A percentile compares a stretch with the other conserved stretches of the same genome.
Conservation (phyloP, 768 basidiomycete species). For the Lentinula lateritia region DNA sequence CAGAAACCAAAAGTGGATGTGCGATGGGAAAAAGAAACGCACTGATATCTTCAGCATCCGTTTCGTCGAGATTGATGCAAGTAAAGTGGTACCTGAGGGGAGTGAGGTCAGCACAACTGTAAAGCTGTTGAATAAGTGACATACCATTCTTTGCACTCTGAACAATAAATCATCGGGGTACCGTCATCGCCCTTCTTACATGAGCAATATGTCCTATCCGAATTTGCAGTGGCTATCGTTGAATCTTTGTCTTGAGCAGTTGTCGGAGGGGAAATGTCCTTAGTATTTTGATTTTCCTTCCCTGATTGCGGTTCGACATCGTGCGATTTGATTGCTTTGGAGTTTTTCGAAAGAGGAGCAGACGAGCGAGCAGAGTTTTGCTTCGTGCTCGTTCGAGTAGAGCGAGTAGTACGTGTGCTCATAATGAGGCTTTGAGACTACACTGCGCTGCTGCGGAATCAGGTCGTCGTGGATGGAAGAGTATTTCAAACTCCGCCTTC, state of each 20-base stretch:
- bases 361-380: background rate
- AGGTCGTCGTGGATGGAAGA: background rate
- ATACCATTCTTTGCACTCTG: slow-evolving; percentile 68
- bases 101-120: slow-evolving; percentile 6
- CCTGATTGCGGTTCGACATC: slow-evolving; percentile 15
- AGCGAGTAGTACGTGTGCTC: slow-evolving; percentile 8
- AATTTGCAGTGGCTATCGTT: background rate
- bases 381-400: background rate
- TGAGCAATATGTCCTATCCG: slow-evolving; percentile 42
- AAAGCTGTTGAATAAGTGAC: slow-evolving; percentile 15
- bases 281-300: slow-evolving; percentile 21
- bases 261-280: slow-evolving; percentile 12
- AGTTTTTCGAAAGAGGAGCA: background rate
- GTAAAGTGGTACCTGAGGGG: slow-evolving; percentile 71
- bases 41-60: slow-evolving; percentile 77
- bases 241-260: slow-evolving; percentile 13
- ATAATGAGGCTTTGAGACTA: background rate
- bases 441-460: background rate
- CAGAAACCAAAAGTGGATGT: background rate
- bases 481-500: slow-evolving; percentile 1
- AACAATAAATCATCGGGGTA: slow-evolving; percentile 75
- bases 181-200: slow-evolving; percentile 73
- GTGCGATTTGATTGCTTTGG: background rate
- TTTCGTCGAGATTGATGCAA: slow-evolving; percentile 61
- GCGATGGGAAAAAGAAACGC: slow-evolving; percentile 26